Percentiles rank a stretch among this genome's conserved stretches.
These are phyloP conservation scores for Chlorella sp. DNA, from an alignment of 139 green algal genomes.

Conservation along the genomic window DNA sequence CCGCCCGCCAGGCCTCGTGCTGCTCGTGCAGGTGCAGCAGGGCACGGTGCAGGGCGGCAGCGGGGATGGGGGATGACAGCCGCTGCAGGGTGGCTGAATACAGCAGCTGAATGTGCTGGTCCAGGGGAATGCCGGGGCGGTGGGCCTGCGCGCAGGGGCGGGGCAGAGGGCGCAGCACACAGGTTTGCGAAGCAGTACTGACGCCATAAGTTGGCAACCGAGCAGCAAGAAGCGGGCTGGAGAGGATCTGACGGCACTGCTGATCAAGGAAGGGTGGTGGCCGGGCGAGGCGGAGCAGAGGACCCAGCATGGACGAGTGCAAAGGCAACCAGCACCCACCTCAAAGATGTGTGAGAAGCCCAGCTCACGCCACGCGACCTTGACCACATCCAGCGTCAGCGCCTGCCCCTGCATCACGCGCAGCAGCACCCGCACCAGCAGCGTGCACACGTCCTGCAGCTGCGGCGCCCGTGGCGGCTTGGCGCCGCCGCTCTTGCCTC, in stretches of 20 bases:
- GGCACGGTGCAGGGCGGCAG: neutral
- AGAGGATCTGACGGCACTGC: neutral
- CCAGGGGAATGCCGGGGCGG: neutral
- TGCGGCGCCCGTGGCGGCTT: neutral
- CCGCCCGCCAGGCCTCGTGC: neutral
- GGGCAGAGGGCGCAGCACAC: neutral
- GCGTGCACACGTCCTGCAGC: slow-evolving; percentile 31
- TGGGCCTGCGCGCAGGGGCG: neutral
- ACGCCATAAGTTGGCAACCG: neutral
- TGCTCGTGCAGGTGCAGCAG: slow-evolving; percentile 18
- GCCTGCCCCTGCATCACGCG: neutral
- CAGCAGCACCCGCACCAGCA: slow-evolving; percentile 32
- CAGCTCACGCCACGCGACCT: slow-evolving; percentile 36
- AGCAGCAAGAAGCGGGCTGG: neutral
- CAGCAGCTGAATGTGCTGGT: slow-evolving; percentile 21
- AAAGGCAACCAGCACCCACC: slow-evolving; percentile 4
- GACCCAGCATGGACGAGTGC: neutral
- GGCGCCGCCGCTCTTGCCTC: neutral
- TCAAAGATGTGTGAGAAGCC: slow-evolving; percentile 39
- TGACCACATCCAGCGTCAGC: slow-evolving; percentile 29
- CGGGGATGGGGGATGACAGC: neutral
- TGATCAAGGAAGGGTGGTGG: neutral
- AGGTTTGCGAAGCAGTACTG: neutral
- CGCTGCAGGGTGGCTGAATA: slow-evolving; percentile 16
- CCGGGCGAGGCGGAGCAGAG: neutral